Evolutionary conservation across 768 basidiomycete genomes (phyloP), one percentile per base, ranked within the genome.

Genomic region (Sutorius australiensis): DNA sequence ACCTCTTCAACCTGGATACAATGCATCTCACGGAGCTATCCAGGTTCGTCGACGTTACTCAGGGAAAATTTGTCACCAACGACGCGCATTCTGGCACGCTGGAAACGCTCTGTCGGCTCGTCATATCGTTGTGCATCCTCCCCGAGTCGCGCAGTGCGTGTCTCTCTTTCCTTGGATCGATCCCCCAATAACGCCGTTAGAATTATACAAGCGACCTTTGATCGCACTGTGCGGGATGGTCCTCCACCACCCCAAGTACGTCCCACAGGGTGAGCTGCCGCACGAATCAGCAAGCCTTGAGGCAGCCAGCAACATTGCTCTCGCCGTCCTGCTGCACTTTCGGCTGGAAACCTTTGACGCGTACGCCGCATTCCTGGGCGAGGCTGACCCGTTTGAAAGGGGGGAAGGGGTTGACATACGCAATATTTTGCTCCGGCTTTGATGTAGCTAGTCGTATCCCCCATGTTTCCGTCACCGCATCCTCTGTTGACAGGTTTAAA

Each of bases 1-100:
- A 60, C 7, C 60, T 53, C n/a, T 60, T 48, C 19, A 51, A 47
- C 41, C 16, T 58, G 1, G 32, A 58, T 6, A 42, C 33, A 0
- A 57, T 57, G 48, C 51, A 57, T 14, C 38, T 56, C 9, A 51
- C 21, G 0, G 31, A 51, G 13, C 5, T 36, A 1, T 56, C 41
- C 0, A 33, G 50, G 36, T 47, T 14, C 1, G 5, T 48, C 0
- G 31, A 56, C 9, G 6, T 0, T 0, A 33, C 27, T 0, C n/a
- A 19, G 0, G 36, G n/a, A 4, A 4, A 13, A 7, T 19, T n/a
- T 3, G 2, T 40, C 0, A 40, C 48, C 0, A 48, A 48, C 7
- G 13, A 48, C 2, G 1, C 2, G 17, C 48, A 48, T 17, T 0
- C 2, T 4, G 37, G 30, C 2, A 51, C 43, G 0, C 5, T 51